Evolutionary conservation across 208 protist species (phyloP), one percentile per base, ranked within the genome.

Genomic region (Leishmania gerbilli): DNA sequence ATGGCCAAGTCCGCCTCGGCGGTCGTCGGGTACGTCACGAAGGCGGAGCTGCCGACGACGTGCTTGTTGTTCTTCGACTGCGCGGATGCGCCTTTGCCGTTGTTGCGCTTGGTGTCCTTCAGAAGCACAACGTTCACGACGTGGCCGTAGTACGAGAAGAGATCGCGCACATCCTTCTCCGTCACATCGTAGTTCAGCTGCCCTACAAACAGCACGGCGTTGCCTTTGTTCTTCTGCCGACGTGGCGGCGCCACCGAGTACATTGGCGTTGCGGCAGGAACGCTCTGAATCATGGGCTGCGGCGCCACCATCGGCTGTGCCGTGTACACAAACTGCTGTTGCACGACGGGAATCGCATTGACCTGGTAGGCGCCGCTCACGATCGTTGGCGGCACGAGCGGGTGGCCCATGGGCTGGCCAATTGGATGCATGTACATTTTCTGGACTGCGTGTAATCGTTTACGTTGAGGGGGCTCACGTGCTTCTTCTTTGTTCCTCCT

Each of bases 1-100:
- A 93, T 93, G 58, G 90, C 86, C n/a, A 77, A 64, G 74, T 93
- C 90, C 11, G 90, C 90, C 77, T 93, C 90, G 24, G 87, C 80
- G 9, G 88, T 93, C 40, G 79, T 84, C 31, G 71, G 80, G 74
- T 81, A 89, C 6, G 86, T 87, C 40, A 89, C 86, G 58, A 89
- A 89, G 24, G 87, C 87, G 21, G 83, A 87, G 81, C 84, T 90
- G 47, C 87, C 84, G 6, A 90, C 77, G 53, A 86, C 79, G n/a
- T 84, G 77, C n/a, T 81, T 81, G 80, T 13, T 80, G 65, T 21
- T 62, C 37, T 86, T 79, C 1, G 7, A 45, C 21, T 74, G 75
- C 11, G 53, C 21, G 19, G 72, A 47, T 11, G 77, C 21, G 7
- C 15, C 31, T n/a, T 87, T 83, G 31, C 37, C 65, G 67, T 4